Base-by-base conservation (phyloP, 2,329 filamentous ascomycete genomes). In the Tolypocladium endophyticum region DNA sequence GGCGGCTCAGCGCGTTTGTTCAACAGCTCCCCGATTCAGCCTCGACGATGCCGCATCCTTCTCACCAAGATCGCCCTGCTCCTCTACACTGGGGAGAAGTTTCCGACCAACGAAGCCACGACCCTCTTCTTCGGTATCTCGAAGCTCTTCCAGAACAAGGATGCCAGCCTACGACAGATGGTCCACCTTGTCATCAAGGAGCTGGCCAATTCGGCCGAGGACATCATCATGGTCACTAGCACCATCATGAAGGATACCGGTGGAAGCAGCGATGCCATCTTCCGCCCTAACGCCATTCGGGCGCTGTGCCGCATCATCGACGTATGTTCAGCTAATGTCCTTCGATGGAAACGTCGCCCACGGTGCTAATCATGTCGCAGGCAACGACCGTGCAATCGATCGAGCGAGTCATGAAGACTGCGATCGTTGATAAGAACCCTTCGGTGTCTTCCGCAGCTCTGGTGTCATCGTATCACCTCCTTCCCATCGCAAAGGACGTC, bases 241-340 rank as follows among this genome's bases (percentile, higher is more conserved):
- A 97, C 93, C 67, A 97, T 99, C 68, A 99, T 97, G 94, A 99
- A 99, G 81, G 94, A 99, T 74, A 97, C 93, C 14, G 92, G 92
- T 58, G 92, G 95, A 64, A 90, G 92, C 70, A 97, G 91, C 70
- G 94, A 97, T 72, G 88, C 92, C 58, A 86, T 97, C 60, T 97
- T 92, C 79, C 85, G 94, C 69, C 91, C 94, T 58, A 99, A 99
- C 78, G 93, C 94, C 63, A 97, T 97, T 72, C 85, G 94, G 68
- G 92, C 93, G 45, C 81, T 97, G 66, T 97, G 93, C 79, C 88
- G 94, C 66, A 96, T 99, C 71, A 97, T 97, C 71, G 92, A 97
- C 79, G 91, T 93, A 82, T 70, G 87, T 76, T 57, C 28, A 7
- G 35, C 23, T 30, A 23, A 12, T 18, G 20, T 57, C 20, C 18